These are phyloP conservation scores for Angomonas ambiguus DNA, from an alignment of 208 protist genomes.

Conservation along the genomic window DNA sequence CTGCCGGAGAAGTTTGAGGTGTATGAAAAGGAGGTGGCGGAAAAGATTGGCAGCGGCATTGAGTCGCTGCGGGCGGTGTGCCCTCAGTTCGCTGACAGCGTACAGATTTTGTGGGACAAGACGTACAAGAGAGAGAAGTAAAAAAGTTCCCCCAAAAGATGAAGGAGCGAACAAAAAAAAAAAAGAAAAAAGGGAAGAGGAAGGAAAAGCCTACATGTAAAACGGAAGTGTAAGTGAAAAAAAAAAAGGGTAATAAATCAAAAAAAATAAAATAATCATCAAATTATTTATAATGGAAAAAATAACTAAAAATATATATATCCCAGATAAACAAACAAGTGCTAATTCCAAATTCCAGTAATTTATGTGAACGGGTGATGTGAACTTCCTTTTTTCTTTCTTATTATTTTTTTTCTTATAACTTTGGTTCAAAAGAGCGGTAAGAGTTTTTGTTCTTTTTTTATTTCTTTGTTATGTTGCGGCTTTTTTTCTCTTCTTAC, in stretches of 20 bases:
- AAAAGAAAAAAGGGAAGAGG: background rate
- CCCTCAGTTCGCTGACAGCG: slow-evolving; percentile 51
- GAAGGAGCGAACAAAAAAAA: background rate
- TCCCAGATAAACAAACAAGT: background rate
- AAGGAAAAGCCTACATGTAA: slow-evolving; percentile 1
- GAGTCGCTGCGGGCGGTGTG: slow-evolving; percentile 24
- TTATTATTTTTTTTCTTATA: slow-evolving; percentile 10
- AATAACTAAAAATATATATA: slow-evolving; percentile 7
- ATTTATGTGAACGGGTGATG: too few species aligned
- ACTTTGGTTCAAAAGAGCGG: too few species aligned
- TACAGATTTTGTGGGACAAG: slow-evolving; percentile 74
- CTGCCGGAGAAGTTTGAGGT: slow-evolving; percentile 63
- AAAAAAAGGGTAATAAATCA: slow-evolving; percentile 7
- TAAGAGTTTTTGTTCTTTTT: slow-evolving; percentile 5
- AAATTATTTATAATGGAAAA: background rate
- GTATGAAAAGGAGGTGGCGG: slow-evolving; percentile 75
- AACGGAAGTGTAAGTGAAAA: background rate
- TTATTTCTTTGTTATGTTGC: slow-evolving; percentile 7
- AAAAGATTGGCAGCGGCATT: slow-evolving; percentile 53
- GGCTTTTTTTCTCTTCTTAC: background rate
- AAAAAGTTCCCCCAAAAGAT: background rate
- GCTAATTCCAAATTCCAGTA: too few species aligned
- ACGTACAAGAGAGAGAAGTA: slow-evolving; percentile 89
- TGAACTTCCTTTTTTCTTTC: slow-evolving; percentile 3
- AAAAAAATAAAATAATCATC: slow-evolving; percentile 15